These are phyloP conservation scores for Areca catechu DNA, from an alignment of 176 grass and related monocot genomes.

Conservation along the genomic window DNA sequence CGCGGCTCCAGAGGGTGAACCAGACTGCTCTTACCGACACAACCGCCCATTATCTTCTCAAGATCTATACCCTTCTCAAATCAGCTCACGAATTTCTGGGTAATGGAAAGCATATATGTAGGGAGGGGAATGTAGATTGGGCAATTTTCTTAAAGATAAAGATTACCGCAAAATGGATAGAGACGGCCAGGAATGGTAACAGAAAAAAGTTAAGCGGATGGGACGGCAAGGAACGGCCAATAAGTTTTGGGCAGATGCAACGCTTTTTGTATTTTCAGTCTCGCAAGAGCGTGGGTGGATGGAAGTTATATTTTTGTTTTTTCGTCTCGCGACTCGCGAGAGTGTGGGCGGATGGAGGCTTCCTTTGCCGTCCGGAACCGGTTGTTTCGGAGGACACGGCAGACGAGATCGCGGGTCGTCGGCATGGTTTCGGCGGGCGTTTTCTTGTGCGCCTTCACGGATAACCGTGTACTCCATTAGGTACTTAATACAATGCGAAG, in stretches of 20 bases:
- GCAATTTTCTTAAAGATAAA: not conserved
- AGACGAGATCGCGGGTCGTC: not conserved
- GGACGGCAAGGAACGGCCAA: not conserved
- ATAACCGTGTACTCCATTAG: too few relatives aligned
- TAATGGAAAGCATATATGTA: too few relatives aligned
- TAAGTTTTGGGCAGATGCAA: not conserved
- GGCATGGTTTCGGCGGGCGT: not conserved
- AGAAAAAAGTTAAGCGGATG: not conserved
- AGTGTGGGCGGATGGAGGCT: too few relatives aligned
- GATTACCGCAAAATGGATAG: not conserved
- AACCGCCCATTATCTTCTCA: not conserved
- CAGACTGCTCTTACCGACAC: not conserved
- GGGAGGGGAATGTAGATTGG: too few relatives aligned
- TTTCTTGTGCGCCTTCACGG: too few relatives aligned
- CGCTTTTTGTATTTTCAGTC: too few relatives aligned
- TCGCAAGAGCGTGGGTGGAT: too few relatives aligned
- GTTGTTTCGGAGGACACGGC: not conserved
- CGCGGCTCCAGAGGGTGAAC: not conserved
- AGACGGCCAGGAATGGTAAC: not conserved
- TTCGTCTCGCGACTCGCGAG: too few relatives aligned
- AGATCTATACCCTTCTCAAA: not conserved
- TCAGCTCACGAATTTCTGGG: not conserved
- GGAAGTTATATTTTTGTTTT: too few relatives aligned
- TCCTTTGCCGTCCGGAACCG: slow-evolving; percentile 2
- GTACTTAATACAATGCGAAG: too few relatives aligned